These are phyloP conservation scores for Verbena officinalis DNA, from an alignment of 257 asterid species.

Conservation along the genomic window DNA sequence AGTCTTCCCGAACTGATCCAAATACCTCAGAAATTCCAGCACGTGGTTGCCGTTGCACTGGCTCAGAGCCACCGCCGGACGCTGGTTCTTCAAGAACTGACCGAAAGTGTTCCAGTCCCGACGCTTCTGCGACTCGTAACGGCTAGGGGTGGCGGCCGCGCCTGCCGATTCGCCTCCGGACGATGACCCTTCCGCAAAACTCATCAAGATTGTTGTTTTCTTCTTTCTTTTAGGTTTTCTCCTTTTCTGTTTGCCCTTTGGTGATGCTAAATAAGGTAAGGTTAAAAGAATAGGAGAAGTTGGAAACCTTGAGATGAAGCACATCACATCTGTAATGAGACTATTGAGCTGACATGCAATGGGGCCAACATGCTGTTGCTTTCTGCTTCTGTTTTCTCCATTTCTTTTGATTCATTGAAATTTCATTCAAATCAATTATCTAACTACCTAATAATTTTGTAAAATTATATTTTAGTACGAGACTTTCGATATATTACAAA, in stretches of 20 bases:
- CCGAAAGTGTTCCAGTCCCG: conserved; percentile 90
- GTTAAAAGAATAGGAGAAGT: neutral
- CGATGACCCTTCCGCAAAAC: conserved; percentile 50
- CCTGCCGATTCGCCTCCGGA: conserved; percentile 15
- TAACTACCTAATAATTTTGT: no score
- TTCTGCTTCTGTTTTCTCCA: conserved; percentile 12
- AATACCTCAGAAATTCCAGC: conserved; percentile 58
- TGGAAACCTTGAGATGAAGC: neutral
- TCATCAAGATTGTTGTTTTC: no score
- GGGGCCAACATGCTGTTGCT: conserved; percentile 17
- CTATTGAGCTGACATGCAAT: conserved; percentile 20
- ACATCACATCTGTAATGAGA: conserved; percentile 16
- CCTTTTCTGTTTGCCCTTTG: neutral
- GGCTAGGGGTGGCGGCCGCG: conserved; percentile 46
- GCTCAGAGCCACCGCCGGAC: conserved; percentile 55
- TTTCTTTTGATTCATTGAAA: neutral
- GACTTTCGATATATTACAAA: no score
- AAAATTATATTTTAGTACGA: no score
- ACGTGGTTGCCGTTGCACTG: conserved; percentile 70
- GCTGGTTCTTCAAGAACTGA: conserved; percentile 67
- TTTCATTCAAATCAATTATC: neutral
- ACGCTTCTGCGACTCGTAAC: conserved; percentile 77
- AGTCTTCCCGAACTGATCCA: conserved; percentile 84
- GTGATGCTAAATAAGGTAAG: conserved; percentile 34
- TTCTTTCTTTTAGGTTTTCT: neutral